Conservation (phyloP, 192 early-diverging fungal species). For the Phycomyces nitens region DNA sequence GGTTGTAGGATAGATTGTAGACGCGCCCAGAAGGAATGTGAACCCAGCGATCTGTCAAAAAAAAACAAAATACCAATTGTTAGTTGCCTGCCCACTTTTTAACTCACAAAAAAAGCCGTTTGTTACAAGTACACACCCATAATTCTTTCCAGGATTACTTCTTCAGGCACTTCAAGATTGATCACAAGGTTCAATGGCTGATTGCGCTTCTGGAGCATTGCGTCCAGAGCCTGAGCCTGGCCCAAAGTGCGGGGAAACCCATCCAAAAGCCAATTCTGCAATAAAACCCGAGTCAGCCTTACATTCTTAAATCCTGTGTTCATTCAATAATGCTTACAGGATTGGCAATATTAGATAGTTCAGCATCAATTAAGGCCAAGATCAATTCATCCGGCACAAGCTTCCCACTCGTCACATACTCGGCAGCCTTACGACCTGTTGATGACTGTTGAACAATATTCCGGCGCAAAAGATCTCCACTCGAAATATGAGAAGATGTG, state of each 20-base stretch:
- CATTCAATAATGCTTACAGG: slow-evolving; percentile 27
- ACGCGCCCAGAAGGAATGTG: slow-evolving; percentile 88
- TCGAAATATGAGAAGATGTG: slow-evolving; percentile 69
- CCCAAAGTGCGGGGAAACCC: slow-evolving; percentile 85
- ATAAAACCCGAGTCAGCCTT: neutral
- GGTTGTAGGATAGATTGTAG: slow-evolving; percentile 93
- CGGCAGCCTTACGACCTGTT: slow-evolving; percentile 57
- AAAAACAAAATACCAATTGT: neutral
- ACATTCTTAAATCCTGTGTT: no score
- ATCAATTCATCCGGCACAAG: slow-evolving; percentile 76
- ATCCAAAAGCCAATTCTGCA: slow-evolving; percentile 76
- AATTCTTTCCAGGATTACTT: slow-evolving; percentile 85
- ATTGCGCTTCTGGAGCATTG: slow-evolving; percentile 44
- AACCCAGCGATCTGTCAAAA: slow-evolving; percentile 80
- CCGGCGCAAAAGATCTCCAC: slow-evolving; percentile 82
- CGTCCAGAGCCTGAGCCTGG: slow-evolving; percentile 77
- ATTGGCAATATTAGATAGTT: slow-evolving; percentile 49
- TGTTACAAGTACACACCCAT: slow-evolving; percentile 47
- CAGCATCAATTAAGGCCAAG: slow-evolving; percentile 56
- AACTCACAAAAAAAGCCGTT: neutral
- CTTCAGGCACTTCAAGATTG: slow-evolving; percentile 88
- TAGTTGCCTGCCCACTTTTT: slow-evolving; percentile 4
- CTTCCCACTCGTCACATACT: slow-evolving; percentile 45
- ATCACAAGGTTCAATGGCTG: slow-evolving; percentile 82
- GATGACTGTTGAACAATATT: slow-evolving; percentile 70